phyloP scores from a whole-genome alignment of 805 yeast species.

The Candida chilensis region DNA sequence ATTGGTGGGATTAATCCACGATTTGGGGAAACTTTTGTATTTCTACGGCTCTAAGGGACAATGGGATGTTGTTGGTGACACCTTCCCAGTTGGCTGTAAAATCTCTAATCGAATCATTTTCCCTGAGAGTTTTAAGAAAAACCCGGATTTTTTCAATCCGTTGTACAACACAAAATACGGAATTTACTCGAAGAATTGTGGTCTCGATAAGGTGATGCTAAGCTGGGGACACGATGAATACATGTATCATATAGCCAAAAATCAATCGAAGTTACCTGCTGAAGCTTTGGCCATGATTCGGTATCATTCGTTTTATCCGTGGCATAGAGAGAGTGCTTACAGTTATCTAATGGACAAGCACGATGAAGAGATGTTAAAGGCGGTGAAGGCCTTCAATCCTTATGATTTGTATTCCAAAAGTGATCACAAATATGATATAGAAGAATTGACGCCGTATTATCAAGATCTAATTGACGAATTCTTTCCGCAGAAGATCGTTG shows the following conservation, averaged over 20 bases:
- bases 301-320: conserved; percentile 69
- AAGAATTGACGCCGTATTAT: conserved; percentile 48
- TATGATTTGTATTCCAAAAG: conserved; percentile 62
- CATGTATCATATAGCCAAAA: conserved; percentile 64
- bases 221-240: conserved; percentile 80
- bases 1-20: conserved; percentile 64
- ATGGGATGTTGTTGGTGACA: conserved; percentile 78
- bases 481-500: conserved; percentile 48
- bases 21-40: conserved; percentile 59
- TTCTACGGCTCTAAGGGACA: conserved; percentile 68
- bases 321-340: conserved; percentile 68
- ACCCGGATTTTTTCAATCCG: conserved; percentile 57
- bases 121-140: conserved; percentile 47
- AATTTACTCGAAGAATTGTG: conserved; percentile 55
- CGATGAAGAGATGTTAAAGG: conserved; percentile 50
- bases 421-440: conserved; percentile 37
- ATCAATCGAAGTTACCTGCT: conserved; percentile 51
- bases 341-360: conserved; percentile 53
- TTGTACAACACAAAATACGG: conserved; percentile 60
- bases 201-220: conserved; percentile 59
- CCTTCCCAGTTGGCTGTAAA: conserved; percentile 68
- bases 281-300: conserved; percentile 69
- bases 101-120: conserved; percentile 52
- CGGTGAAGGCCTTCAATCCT: conserved; percentile 58
- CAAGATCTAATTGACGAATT: conserved; percentile 56